Conservation (phyloP, 257 asterid species). For the Solanum ahanhuiri region DNA sequence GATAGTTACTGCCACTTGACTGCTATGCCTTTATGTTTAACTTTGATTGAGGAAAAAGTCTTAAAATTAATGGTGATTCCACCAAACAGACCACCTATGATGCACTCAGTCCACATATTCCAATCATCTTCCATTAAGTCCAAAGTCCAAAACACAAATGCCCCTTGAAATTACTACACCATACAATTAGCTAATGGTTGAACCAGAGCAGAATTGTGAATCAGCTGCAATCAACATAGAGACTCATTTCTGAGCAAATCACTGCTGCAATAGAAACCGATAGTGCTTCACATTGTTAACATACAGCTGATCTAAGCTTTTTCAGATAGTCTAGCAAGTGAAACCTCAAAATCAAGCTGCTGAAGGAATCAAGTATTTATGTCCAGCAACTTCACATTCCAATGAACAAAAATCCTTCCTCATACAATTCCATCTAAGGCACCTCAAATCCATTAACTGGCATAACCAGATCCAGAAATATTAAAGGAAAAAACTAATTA, state of each 20-base stretch:
- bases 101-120: background rate
- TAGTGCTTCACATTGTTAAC: background rate
- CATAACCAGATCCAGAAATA: conserved; percentile 11
- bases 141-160: background rate
- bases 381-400: conserved; percentile 12
- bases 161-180: conserved; percentile 14
- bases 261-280: background rate
- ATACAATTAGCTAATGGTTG: conserved; percentile 1
- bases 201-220: background rate
- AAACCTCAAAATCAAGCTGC: conserved; percentile 6
- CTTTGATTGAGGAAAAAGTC: background rate
- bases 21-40: background rate
- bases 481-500: conserved; percentile 1
- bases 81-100: background rate
- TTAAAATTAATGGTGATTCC: background rate
- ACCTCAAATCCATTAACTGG: conserved; percentile 7
- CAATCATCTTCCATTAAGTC: background rate
- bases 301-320: conserved; percentile 3
- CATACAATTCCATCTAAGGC: conserved; percentile 14
- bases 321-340: background rate
- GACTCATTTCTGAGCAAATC: background rate
- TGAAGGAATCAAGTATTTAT: background rate
- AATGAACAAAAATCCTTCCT: conserved; percentile 8
- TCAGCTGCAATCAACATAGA: background rate
- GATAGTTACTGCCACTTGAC: background rate